phyloP scores from a whole-genome alignment of 495 filamentous ascomycete species.

The Penicillium bialowiezense region DNA sequence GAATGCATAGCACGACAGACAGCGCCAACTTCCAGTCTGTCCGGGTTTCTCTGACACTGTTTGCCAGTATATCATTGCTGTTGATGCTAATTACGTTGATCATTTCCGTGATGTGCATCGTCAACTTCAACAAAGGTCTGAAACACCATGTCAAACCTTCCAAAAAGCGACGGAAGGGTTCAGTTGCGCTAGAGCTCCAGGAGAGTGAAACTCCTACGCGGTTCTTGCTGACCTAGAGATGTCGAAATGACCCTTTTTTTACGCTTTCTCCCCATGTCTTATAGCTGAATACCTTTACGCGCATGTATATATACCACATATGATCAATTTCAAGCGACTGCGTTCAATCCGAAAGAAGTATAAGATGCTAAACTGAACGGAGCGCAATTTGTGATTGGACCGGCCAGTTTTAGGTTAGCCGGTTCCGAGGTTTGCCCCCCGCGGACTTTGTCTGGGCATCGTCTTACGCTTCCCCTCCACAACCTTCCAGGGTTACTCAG shows the following conservation, averaged over 20 bases:
- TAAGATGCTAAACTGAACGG: not conserved
- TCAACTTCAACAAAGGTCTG: slow-evolving; percentile 22
- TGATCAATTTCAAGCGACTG: too few species aligned
- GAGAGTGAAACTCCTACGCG: slow-evolving; percentile 1
- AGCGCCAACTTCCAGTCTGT: slow-evolving; percentile 6
- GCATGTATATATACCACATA: too few species aligned
- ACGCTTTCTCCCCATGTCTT: not conserved
- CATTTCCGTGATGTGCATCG: slow-evolving; percentile 19
- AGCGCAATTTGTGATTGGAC: not conserved
- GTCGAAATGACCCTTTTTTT: not conserved
- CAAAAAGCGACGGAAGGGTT: not conserved
- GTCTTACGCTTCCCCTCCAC: too few species aligned
- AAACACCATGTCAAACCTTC: slow-evolving; percentile 8
- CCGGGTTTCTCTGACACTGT: slow-evolving; percentile 17
- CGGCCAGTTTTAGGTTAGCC: not conserved
- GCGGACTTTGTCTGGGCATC: not conserved
- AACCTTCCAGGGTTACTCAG: too few species aligned
- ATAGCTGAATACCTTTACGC: too few species aligned
- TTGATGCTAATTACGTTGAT: slow-evolving; percentile 11
- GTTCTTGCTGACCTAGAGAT: slow-evolving; percentile 2
- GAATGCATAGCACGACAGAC: not conserved
- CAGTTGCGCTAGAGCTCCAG: slow-evolving; percentile 2
- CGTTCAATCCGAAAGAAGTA: too few species aligned
- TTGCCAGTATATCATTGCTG: slow-evolving; percentile 11
- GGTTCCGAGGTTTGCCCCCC: not conserved